phyloP scores from a whole-genome alignment of 169 alveolate species.

The Cryptosporidium bovis region DNA sequence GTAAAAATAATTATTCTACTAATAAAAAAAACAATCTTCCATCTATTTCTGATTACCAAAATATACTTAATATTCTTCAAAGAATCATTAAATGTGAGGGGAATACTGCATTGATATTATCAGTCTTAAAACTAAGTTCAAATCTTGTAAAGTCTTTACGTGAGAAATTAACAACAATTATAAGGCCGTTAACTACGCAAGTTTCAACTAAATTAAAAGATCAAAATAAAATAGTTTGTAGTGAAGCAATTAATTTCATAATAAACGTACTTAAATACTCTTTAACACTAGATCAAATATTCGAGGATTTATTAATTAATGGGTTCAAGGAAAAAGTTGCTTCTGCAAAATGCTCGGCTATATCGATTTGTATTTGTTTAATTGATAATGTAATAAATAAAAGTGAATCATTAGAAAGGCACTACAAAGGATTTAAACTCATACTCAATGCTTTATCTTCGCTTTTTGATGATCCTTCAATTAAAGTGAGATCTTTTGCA shows the following conservation, averaged over 20 bases:
- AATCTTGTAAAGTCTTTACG: slow-evolving; percentile 29
- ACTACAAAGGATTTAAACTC: slow-evolving; percentile 46
- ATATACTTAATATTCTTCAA: slow-evolving; percentile 21
- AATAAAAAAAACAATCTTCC: slow-evolving; percentile 19
- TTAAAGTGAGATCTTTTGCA: slow-evolving; percentile 52
- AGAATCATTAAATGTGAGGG: slow-evolving; percentile 56
- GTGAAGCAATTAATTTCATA: slow-evolving; percentile 30
- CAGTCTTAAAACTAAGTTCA: slow-evolving; percentile 25
- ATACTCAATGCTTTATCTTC: slow-evolving; percentile 45
- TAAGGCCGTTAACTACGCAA: slow-evolving; percentile 53
- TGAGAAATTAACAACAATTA: slow-evolving; percentile 16
- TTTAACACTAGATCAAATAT: slow-evolving; percentile 48
- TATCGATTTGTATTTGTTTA: slow-evolving; percentile 35
- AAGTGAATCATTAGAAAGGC: slow-evolving; percentile 24
- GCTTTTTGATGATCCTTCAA: slow-evolving; percentile 56
- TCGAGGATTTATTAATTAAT: slow-evolving; percentile 27
- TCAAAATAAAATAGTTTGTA: slow-evolving; percentile 57
- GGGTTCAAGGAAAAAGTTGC: slow-evolving; percentile 46
- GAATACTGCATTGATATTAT: slow-evolving; percentile 49
- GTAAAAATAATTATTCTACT: not conserved
- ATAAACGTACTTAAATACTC: slow-evolving; percentile 4
- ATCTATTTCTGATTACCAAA: slow-evolving; percentile 41
- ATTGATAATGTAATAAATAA: slow-evolving; percentile 27
- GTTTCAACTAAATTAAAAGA: slow-evolving; percentile 42
- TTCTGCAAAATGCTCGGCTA: slow-evolving; percentile 72